These are phyloP conservation scores for Boletus eberwhitei DNA, from an alignment of 768 basidiomycete genomes.

Conservation along the genomic window DNA sequence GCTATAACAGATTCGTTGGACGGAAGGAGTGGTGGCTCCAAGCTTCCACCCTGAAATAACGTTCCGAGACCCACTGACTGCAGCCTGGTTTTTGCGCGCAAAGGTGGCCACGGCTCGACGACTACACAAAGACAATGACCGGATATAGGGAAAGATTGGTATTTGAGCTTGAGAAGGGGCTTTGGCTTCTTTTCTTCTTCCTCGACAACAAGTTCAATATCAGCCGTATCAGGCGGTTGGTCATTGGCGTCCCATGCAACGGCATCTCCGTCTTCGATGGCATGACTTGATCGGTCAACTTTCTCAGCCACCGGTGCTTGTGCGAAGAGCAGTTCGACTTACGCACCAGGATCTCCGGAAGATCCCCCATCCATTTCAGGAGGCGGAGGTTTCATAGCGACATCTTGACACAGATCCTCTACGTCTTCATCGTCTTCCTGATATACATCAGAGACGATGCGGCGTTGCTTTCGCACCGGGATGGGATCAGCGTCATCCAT, in stretches of 20 bases:
- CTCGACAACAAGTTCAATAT: slow-evolving; percentile 43
- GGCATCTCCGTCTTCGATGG: not conserved
- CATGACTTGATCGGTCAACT: not conserved
- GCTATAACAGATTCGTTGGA: slow-evolving; percentile 11
- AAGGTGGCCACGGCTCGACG: slow-evolving; percentile 74
- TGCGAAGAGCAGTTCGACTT: not conserved
- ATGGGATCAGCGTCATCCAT: slow-evolving; percentile 9
- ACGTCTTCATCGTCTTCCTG: slow-evolving; percentile 24
- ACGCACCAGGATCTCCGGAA: not conserved
- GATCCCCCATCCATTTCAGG: not conserved
- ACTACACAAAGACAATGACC: slow-evolving; percentile 78
- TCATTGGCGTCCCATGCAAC: not conserved
- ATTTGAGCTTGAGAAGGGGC: slow-evolving; percentile 59
- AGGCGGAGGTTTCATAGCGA: slow-evolving; percentile 14
- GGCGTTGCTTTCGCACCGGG: slow-evolving; percentile 33
- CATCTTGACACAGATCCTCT: slow-evolving; percentile 9
- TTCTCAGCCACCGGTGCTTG: not conserved
- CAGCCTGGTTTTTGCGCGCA: slow-evolving; percentile 36
- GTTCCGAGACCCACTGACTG: slow-evolving; percentile 32
- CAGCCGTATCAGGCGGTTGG: not conserved
- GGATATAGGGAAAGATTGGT: slow-evolving; percentile 67
- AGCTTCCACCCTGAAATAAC: slow-evolving; percentile 16
- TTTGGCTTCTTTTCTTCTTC: slow-evolving; percentile 74
- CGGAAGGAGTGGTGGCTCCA: slow-evolving; percentile 29
- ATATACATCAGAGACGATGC: slow-evolving; percentile 23